Evolutionary conservation across 2,329 filamentous ascomycete genomes (phyloP).

Genomic region (Aspergillus hortae): DNA sequence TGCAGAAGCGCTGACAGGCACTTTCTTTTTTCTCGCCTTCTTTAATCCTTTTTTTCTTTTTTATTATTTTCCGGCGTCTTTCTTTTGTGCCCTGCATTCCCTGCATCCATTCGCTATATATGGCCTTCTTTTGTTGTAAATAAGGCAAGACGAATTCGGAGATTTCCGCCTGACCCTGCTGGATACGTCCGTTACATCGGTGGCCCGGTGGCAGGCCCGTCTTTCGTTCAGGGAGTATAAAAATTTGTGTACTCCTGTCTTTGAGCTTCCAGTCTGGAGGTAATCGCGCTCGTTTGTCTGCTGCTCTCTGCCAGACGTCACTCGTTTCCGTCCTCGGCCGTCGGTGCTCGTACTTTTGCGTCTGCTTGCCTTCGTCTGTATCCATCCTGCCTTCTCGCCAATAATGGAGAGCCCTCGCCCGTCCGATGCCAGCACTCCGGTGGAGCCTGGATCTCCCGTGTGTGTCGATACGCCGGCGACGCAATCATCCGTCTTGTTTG

Average conservation of each 20-base stretch:
- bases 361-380: constrained; percentile 7
- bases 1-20: constrained; percentile 16
- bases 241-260: constrained; percentile 18
- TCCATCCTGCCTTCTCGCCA: constrained; percentile 8
- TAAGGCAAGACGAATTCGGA: constrained; percentile 17
- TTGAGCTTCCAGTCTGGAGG: constrained; percentile 10
- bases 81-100: constrained; percentile 5
- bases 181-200: constrained; percentile 20
- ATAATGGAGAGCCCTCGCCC: constrained; percentile 28
- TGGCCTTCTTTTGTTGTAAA: constrained; percentile 17
- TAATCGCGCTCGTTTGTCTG: constrained; percentile 9
- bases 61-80: constrained; percentile 1
- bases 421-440: constrained; percentile 30
- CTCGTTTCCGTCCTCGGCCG: constrained; percentile 9
- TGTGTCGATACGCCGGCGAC: constrained; percentile 43
- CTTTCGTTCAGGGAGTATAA: constrained; percentile 18
- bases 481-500: constrained; percentile 44
- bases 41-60: not conserved
- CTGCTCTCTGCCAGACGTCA: constrained; percentile 8
- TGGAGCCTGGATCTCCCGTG: constrained; percentile 26
- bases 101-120: constrained; percentile 14
- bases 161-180: constrained; percentile 18
- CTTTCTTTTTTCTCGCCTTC: constrained; percentile 7
- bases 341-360: constrained; percentile 9
- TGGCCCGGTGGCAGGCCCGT: constrained; percentile 9